Evolutionary conservation across 805 yeast species (phyloP).

Genomic region (Yamadazyma endophytica): DNA sequence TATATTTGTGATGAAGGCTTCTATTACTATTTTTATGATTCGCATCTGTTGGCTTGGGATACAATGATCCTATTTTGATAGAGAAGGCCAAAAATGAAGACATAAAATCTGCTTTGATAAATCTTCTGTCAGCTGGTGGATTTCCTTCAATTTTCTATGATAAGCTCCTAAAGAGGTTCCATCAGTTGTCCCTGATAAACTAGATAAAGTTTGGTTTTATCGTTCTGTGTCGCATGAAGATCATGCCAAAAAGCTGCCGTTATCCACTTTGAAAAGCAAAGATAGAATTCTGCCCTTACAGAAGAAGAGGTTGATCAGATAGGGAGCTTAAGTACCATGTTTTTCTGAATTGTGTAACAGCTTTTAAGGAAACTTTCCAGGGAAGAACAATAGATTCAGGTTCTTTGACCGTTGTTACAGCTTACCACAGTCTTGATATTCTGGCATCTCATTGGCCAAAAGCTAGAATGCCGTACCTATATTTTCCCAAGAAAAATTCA

Average conservation of each 20-base stretch:
- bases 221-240: slow-evolving; percentile 64
- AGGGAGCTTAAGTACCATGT: slow-evolving; percentile 59
- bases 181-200: slow-evolving; percentile 60
- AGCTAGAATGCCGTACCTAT: slow-evolving; percentile 80
- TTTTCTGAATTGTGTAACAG: slow-evolving; percentile 74
- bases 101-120: slow-evolving; percentile 34
- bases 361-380: slow-evolving; percentile 86
- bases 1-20: too few species aligned
- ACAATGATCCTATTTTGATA: slow-evolving; percentile 35
- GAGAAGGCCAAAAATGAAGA: slow-evolving; percentile 31
- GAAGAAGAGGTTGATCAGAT: slow-evolving; percentile 41
- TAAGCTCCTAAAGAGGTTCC: slow-evolving; percentile 44
- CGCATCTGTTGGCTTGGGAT: slow-evolving; percentile 37
- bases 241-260: slow-evolving; percentile 63
- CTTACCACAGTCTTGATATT: slow-evolving; percentile 85
- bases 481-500: slow-evolving; percentile 71
- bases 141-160: slow-evolving; percentile 46
- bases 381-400: slow-evolving; percentile 91
- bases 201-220: slow-evolving; percentile 56
- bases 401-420: slow-evolving; percentile 87
- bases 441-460: slow-evolving; percentile 96
- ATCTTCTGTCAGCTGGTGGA: slow-evolving; percentile 39
- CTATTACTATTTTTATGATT: too few species aligned
- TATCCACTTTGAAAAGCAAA: slow-evolving; percentile 51
- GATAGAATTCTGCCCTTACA: slow-evolving; percentile 44